Conservation (phyloP, 2,329 filamentous ascomycete species). For the Cladosporium halotolerans region DNA sequence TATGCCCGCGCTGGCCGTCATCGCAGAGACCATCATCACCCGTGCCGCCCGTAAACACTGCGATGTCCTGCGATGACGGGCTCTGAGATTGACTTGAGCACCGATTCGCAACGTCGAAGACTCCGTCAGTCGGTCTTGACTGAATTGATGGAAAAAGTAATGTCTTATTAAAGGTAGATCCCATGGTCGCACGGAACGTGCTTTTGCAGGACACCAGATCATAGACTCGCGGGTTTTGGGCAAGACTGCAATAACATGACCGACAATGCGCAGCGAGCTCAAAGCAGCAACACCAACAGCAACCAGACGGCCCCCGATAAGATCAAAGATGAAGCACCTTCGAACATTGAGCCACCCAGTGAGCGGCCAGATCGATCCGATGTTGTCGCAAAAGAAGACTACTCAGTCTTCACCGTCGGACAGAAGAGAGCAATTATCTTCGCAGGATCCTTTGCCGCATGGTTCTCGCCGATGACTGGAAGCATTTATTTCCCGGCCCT, state of each 20-base stretch:
- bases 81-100: not conserved
- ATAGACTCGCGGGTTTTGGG: no score
- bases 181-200: no score
- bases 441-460: conserved; percentile 22
- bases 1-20: not conserved
- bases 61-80: not conserved
- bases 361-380: not conserved
- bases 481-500: conserved; percentile 37
- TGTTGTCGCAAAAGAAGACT: conserved; percentile 17
- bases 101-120: not conserved
- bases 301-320: not conserved
- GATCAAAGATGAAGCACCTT: not conserved
- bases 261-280: not conserved
- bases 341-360: not conserved
- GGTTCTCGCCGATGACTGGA: conserved; percentile 30
- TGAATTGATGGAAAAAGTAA: not conserved
- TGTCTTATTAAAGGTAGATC: no score
- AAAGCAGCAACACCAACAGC: not conserved
- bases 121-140: not conserved
- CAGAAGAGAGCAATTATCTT: conserved; percentile 29
- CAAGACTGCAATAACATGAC: not conserved
- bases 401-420: conserved; percentile 26
- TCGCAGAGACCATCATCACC: not conserved
- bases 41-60: not conserved
- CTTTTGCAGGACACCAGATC: no score